phyloP scores from a whole-genome alignment of 306 rosid genomes.

The Coriaria nepalensis region DNA sequence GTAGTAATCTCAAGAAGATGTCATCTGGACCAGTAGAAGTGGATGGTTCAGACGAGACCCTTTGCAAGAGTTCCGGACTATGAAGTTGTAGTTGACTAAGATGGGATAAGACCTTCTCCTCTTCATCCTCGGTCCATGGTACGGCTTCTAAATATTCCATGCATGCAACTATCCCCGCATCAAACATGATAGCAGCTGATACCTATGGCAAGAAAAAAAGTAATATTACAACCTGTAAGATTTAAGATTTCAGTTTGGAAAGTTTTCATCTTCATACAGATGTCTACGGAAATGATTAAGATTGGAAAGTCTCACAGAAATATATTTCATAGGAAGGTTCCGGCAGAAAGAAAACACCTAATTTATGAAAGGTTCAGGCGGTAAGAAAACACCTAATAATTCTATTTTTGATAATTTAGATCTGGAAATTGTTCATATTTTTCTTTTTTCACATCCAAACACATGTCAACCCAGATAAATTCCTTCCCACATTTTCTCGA shows the following conservation, averaged over 20 bases:
- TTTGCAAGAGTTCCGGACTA: conserved; percentile 39
- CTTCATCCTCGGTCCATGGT: conserved; percentile 83
- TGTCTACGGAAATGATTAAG: too few relatives aligned
- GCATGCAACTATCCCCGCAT: conserved; percentile 59
- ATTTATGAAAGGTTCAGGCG: too few relatives aligned
- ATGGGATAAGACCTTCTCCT: conserved; percentile 47
- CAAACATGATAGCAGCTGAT: conserved; percentile 74
- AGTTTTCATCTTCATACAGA: too few relatives aligned
- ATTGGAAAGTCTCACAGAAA: neutral
- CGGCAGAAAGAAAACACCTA: neutral
- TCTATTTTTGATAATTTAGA: too few relatives aligned
- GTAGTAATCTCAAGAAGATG: conserved; percentile 34
- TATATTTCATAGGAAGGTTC: neutral
- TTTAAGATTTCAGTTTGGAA: too few relatives aligned
- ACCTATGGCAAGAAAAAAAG: conserved; percentile 28
- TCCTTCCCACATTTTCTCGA: conserved; percentile 8
- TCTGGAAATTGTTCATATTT: neutral
- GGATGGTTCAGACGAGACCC: conserved; percentile 58
- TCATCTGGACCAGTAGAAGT: conserved; percentile 39
- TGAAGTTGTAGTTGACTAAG: conserved; percentile 50
- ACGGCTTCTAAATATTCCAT: conserved; percentile 68
- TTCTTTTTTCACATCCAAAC: neutral
- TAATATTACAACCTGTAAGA: neutral
- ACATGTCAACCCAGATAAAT: neutral
- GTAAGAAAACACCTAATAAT: too few relatives aligned